Evolutionary conservation across 768 basidiomycete genomes (phyloP).

Genomic region (Russula foetens): DNA sequence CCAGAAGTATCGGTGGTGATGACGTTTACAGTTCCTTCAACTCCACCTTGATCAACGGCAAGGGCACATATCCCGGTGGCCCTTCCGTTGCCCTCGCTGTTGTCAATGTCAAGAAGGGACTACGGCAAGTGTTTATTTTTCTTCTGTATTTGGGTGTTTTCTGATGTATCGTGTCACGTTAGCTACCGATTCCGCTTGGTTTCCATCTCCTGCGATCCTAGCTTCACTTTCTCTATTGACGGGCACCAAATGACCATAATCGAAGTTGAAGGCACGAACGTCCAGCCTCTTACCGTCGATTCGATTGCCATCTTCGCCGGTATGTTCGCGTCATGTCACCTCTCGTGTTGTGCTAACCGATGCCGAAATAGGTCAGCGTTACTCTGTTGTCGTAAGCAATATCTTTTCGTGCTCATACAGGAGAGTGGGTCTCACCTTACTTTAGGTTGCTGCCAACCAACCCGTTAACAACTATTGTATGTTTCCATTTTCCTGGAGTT

Average conservation of each 20-base stretch:
- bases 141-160: not conserved
- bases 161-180: conserved; percentile 4
- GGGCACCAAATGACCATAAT: conserved; percentile 25
- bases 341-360: not conserved
- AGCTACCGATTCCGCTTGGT: conserved; percentile 51
- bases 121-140: conserved; percentile 11
- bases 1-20: not conserved
- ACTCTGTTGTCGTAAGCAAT: conserved; percentile 23
- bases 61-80: conserved; percentile 37
- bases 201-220: conserved; percentile 40
- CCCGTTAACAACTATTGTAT: no score
- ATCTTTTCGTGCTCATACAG: not conserved
- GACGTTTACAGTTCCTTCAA: conserved; percentile 21
- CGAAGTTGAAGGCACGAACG: conserved; percentile 23
- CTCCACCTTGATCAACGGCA: conserved; percentile 46
- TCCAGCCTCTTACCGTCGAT: conserved; percentile 22
- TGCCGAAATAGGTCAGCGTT: conserved; percentile 19
- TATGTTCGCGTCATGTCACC: not conserved
- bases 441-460: no score
- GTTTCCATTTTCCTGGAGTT: no score
- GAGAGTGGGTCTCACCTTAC: not conserved
- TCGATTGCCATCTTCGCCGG: conserved; percentile 22
- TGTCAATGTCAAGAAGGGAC: conserved; percentile 34
- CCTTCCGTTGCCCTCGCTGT: conserved; percentile 36
- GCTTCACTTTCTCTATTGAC: conserved; percentile 25